Evolutionary conservation across 2,329 filamentous ascomycete genomes (phyloP), one percentile per base, ranked within the genome.

Genomic region (Stagonosporopsis vannaccii): DNA sequence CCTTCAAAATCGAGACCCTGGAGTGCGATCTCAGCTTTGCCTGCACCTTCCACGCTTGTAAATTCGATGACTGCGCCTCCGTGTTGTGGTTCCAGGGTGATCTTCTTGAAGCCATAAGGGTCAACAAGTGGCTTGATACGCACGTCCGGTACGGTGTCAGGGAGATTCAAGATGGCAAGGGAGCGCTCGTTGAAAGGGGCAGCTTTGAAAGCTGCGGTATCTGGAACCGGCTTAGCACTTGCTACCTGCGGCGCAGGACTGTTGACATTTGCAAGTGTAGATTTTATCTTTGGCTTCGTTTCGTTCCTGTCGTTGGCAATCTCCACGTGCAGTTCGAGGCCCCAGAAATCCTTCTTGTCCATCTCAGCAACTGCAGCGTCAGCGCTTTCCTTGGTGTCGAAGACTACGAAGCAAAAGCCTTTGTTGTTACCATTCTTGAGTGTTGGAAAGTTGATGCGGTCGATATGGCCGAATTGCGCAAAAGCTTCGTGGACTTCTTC

Each of bases 131-230:
- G 83, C 40, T 86, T 86, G 51, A 99, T 86, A 26, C 93, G 91
- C 1, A 90, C 87, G 68, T 96, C 91, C 62, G 96, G 97, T 68
- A 98, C 86, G 0, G 93, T 98, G 70, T 98, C 95, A 0, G 95
- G 92, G 1, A 99, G 81, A 60, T 93, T 90, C 77, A 97, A 85
- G 25, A 99, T 80, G 9, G 89, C 89, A 45, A 98, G 83, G 0
- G 91, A 95, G 48, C 92, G 87, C 45, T 87, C 85, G 30, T 59
- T 56, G 20, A 73, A 71, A 1, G 70, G 61, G 2, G 64, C 67
- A 12, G 63, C 58, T n/a, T 63, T 60, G 36, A 49, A 49, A 1
- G 19, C 7, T 36, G 40, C 15, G 13, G 77, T 69, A 22, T 74
- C 67, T 17, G 71, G 60, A 8, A 36, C 47, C 49, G 63, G 41